Conservation (phyloP, 192 early-diverging fungal species). For the Pilaira anomala region DNA sequence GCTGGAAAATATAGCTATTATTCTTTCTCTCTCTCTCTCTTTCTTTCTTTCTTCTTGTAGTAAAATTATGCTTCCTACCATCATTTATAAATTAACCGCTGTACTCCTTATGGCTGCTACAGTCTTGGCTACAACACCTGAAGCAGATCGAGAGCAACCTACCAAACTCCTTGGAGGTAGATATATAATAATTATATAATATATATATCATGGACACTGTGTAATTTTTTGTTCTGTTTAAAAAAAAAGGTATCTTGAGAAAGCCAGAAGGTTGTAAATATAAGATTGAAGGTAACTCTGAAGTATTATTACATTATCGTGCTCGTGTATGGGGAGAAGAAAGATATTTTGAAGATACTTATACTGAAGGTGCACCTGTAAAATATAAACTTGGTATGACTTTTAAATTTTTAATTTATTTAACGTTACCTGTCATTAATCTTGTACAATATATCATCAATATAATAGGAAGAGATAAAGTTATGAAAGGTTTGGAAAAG, state of each 20-base stretch:
- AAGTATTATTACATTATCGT: constrained; percentile 20
- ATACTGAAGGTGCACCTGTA: constrained; percentile 1
- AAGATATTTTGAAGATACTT: constrained; percentile 20
- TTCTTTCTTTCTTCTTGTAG: background rate
- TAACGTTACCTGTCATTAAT: background rate
- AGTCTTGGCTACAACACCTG: background rate
- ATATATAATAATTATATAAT: no score
- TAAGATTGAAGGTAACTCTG: constrained; percentile 3
- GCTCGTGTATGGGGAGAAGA: constrained; percentile 22
- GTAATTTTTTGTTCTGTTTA: no score
- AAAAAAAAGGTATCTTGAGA: constrained; percentile 18
- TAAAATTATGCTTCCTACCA: no score
- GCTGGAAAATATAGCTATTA: no score
- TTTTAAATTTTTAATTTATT: background rate
- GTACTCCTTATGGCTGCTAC: background rate
- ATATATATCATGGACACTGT: no score
- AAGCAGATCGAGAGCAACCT: constrained; percentile 4
- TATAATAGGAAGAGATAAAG: constrained; percentile 19
- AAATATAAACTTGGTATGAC: constrained; percentile 8
- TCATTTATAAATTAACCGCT: background rate
- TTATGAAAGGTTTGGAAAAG: constrained; percentile 24
- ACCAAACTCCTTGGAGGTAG: constrained; percentile 23
- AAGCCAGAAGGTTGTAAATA: background rate
- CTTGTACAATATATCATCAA: background rate
- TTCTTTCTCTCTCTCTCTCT: background rate